These are phyloP conservation scores for Phaeotremella fagi DNA, from an alignment of 768 basidiomycete genomes.

Conservation along the genomic window DNA sequence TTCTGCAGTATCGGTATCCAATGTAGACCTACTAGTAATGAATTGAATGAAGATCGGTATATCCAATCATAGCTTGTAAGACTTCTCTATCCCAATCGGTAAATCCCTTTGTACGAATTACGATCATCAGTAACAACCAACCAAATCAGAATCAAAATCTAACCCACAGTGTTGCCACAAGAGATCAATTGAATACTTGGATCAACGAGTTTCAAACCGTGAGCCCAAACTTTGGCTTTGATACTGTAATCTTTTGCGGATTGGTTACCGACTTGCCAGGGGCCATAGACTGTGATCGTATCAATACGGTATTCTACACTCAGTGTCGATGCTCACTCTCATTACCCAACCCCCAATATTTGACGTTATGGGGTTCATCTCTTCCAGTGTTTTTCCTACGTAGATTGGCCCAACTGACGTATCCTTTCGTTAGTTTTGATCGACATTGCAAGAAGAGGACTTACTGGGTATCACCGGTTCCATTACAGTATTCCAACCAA, in stretches of 20 bases:
- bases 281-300: constrained; percentile 46
- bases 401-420: constrained; percentile 56
- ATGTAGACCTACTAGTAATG: constrained; percentile 45
- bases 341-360: constrained; percentile 53
- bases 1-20: too few relatives aligned
- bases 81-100: constrained; percentile 50
- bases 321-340: constrained; percentile 51
- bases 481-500: constrained; percentile 63
- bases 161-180: constrained; percentile 52
- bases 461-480: constrained; percentile 50
- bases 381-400: constrained; percentile 58
- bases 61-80: constrained; percentile 32
- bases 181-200: constrained; percentile 57
- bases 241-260: constrained; percentile 57
- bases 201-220: constrained; percentile 59
- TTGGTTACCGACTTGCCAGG: constrained; percentile 57
- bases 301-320: too few relatives aligned
- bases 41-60: constrained; percentile 55
- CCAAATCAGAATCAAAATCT: neutral
- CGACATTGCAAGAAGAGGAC: neutral
- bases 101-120: constrained; percentile 31
- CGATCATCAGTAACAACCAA: constrained; percentile 9
- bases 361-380: constrained; percentile 57
- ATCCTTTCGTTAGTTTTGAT: constrained; percentile 42
- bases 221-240: constrained; percentile 61